phyloP scores from a whole-genome alignment of 306 rosid genomes.

The Cyclanthera cordifolia region DNA sequence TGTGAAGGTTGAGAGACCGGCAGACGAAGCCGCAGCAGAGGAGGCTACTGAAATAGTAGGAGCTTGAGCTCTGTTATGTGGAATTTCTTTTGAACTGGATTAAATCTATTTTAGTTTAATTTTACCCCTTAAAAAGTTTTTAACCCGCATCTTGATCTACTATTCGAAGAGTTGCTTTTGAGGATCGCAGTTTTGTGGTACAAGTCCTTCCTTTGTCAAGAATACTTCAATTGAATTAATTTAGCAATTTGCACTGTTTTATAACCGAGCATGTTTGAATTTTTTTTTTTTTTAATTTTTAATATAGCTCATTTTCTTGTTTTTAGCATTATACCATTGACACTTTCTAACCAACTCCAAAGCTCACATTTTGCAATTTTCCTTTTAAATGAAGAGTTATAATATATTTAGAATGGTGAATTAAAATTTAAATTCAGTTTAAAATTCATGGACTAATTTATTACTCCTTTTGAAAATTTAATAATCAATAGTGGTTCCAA shows the following conservation, averaged over 20 bases:
- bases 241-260: neutral
- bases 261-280: neutral
- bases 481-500: no score
- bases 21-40: conserved; percentile 46
- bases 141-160: neutral
- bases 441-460: no score
- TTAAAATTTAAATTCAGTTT: no score
- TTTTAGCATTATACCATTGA: no score
- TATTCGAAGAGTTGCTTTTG: conserved; percentile 5
- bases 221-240: neutral
- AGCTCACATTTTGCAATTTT: no score
- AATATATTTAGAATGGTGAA: no score
- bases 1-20: conserved; percentile 74
- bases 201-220: neutral
- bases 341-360: no score
- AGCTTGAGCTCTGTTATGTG: conserved; percentile 33
- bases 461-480: no score
- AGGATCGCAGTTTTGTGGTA: conserved; percentile 8
- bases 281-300: no score
- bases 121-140: neutral
- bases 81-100: neutral
- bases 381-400: no score
- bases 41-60: conserved; percentile 57
- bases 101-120: neutral
- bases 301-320: no score